Conservation (phyloP, 2,329 filamentous ascomycete species). For the Venturia carpophila region DNA sequence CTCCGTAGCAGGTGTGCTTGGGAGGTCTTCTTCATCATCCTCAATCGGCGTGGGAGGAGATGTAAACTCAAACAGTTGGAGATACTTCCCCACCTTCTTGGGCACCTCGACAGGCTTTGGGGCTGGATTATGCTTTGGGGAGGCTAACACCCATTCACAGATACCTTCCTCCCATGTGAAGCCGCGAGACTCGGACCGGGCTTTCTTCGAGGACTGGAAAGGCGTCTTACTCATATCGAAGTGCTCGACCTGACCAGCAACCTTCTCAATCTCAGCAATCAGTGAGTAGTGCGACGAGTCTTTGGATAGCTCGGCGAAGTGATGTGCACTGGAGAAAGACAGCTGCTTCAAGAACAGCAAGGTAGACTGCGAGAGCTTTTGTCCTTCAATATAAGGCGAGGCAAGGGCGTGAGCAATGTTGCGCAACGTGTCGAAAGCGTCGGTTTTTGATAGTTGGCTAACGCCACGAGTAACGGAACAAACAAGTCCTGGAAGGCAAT, state of each 20-base stretch:
- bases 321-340: neutral
- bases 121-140: constrained; percentile 1
- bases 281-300: neutral
- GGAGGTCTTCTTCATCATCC: neutral
- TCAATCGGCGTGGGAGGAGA: neutral
- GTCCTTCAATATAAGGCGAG: neutral
- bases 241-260: neutral
- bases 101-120: neutral
- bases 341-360: constrained; percentile 12
- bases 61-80: neutral
- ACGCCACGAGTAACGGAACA: constrained; percentile 3
- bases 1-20: constrained; percentile 3
- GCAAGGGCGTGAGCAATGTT: neutral
- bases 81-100: neutral
- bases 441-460: neutral
- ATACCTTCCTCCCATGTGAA: constrained; percentile 18
- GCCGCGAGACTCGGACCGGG: neutral
- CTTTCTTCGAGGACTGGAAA: neutral
- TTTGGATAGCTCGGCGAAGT: neutral
- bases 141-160: constrained; percentile 15
- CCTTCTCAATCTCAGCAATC: neutral
- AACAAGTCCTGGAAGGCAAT: constrained; percentile 17
- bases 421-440: neutral
- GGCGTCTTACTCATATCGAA: constrained; percentile 7
- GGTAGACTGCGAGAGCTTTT: neutral